Evolutionary conservation across 768 basidiomycete genomes (phyloP).

Genomic region (Hygrocybe coccinea): DNA sequence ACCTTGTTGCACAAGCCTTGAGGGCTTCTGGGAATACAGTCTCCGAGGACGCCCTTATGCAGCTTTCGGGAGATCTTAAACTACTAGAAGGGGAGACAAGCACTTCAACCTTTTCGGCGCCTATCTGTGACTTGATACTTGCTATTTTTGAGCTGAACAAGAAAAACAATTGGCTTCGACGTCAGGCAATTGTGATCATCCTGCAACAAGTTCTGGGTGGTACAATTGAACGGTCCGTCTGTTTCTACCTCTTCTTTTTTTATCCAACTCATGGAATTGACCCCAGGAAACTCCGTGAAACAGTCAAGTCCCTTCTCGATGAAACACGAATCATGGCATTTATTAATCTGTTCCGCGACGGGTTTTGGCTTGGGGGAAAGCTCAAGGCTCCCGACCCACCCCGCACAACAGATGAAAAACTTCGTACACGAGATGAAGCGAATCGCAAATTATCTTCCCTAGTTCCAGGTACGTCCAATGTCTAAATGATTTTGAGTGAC

Average conservation of each 20-base stretch:
- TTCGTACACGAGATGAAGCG: constrained; percentile 77
- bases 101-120: constrained; percentile 82
- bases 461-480: constrained; percentile 66
- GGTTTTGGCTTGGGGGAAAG: constrained; percentile 82
- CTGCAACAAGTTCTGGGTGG: constrained; percentile 93
- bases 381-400: constrained; percentile 54
- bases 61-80: constrained; percentile 72
- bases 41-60: constrained; percentile 65
- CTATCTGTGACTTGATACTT: constrained; percentile 89
- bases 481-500: neutral
- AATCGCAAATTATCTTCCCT: constrained; percentile 85
- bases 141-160: constrained; percentile 94
- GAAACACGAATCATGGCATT: constrained; percentile 66
- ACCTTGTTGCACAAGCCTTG: constrained; percentile 75
- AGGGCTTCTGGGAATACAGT: constrained; percentile 62
- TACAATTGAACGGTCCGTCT: constrained; percentile 84
- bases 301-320: constrained; percentile 56
- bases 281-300: constrained; percentile 81
- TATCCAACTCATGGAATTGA: neutral
- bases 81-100: constrained; percentile 85
- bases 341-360: constrained; percentile 63
- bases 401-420: constrained; percentile 79
- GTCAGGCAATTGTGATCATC: constrained; percentile 94
- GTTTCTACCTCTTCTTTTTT: neutral
- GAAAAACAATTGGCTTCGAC: constrained; percentile 92